A percentile compares a stretch with the other conserved stretches of the same genome.
phyloP scores from a whole-genome alignment of 202 grass and related monocot genomes.

The Eragrostis tef region DNA sequence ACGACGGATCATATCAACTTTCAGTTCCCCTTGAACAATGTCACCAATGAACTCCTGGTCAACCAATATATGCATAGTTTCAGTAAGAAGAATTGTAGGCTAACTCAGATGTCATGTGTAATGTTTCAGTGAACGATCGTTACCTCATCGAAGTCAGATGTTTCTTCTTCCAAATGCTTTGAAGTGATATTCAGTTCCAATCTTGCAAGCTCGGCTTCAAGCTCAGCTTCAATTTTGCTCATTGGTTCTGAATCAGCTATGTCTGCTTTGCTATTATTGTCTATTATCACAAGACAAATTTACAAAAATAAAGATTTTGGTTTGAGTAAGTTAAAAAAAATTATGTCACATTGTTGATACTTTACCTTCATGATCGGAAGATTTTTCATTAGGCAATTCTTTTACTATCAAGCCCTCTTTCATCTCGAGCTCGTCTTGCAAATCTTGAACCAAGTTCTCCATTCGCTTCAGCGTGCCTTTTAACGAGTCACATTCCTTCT shows the following conservation, averaged over 20 bases:
- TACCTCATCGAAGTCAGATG: constrained; percentile 68
- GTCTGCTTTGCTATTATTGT: constrained; percentile 37
- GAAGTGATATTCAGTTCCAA: constrained; percentile 78
- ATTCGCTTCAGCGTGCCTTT: constrained; percentile 66
- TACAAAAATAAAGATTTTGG: constrained; percentile 6
- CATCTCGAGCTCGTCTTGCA: constrained; percentile 95
- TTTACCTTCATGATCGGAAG: constrained; percentile 53
- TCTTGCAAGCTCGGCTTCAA: constrained; percentile 83
- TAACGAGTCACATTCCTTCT: constrained; percentile 69
- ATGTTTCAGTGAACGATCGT: constrained; percentile 33
- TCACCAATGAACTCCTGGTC: constrained; percentile 68
- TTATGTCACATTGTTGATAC: not conserved
- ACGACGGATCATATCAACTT: constrained; percentile 53
- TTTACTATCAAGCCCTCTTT: constrained; percentile 81
- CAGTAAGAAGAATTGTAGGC: constrained; percentile 33
- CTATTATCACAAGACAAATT: constrained; percentile 43
- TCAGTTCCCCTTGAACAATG: constrained; percentile 76
- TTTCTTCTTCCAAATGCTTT: constrained; percentile 54
- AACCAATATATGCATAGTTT: constrained; percentile 50
- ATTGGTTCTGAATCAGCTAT: constrained; percentile 53
- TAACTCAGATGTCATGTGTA: constrained; percentile 39
- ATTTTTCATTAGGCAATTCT: constrained; percentile 67
- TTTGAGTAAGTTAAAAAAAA: constrained; percentile 6
- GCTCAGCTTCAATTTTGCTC: constrained; percentile 95
- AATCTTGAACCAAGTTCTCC: constrained; percentile 95